Base-by-base conservation (phyloP, 1,284 basidiomycete species). In the Rhizopogon hawkerae region DNA sequence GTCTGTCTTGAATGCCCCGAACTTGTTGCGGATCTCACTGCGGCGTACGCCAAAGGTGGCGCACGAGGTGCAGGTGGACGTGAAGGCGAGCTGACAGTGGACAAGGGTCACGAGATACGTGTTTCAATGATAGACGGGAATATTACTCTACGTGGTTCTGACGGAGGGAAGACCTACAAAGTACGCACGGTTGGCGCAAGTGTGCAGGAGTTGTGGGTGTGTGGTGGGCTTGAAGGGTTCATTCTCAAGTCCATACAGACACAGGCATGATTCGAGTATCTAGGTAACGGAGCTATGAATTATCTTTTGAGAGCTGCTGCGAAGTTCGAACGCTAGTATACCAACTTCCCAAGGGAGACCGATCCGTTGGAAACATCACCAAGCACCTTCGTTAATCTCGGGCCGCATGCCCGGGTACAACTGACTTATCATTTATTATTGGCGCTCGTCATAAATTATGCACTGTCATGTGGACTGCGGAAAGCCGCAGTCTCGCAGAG, bases 1-100 rank as follows among this genome's bases (percentile, higher is more conserved):
- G 91, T 99, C 52, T 97, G 95, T 62, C 68, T 98, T 46, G 95
- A 98, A 69, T 90, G 82, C 50, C 92, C 93, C 0, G 86, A 89
- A 58, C 79, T 99, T 43, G 86, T 98, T 18, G 73, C 77, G 24
- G 92, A 96, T 58, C 74, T 98, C 51, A 96, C 95, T 1, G 64
- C 69, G 21, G 66, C 73, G 47, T 92, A 86, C 63, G 86, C 82
- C 0, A 81, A 79, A 62, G 83, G 83, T 49, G 89, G 84, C 0
- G 72, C 73, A 61, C 75, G 94, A 1, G 86, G 89, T 16, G 74
- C 80, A 21, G 92, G 92, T 5, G 89, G 89, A 0, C 75, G 69
- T 51, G 70, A 83, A 41, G 90, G 90, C 0, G 86, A 92, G 66
- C 63, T 91, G 60, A 95, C 92, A 0, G 81, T 94, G 11, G 75